Conservation (phyloP, 371 early-diverging fungal species). For the Entomophthora muscae region DNA sequence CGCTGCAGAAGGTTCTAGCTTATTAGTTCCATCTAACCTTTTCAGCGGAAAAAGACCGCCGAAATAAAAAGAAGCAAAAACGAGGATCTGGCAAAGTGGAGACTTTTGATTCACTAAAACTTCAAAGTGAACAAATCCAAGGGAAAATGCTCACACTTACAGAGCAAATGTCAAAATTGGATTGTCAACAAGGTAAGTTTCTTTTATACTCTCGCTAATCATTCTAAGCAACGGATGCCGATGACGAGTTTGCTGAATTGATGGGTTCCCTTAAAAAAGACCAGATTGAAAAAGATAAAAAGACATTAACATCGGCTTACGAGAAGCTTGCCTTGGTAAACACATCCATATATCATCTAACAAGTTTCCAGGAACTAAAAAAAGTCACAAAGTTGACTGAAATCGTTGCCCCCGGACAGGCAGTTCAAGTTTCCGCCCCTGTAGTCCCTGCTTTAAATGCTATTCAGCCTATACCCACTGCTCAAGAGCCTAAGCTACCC, state of each 20-base stretch:
- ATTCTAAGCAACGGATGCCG: neutral
- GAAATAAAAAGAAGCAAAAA: neutral
- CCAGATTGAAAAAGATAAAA: neutral
- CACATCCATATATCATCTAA: neutral
- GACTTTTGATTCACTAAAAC: neutral
- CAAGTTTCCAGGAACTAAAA: constrained; percentile 5
- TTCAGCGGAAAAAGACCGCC: neutral
- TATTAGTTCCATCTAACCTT: neutral
- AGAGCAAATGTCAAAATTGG: neutral
- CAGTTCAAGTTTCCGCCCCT: neutral
- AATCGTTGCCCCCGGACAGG: neutral
- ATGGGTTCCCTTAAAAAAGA: neutral
- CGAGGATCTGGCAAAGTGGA: neutral
- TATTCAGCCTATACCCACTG: neutral
- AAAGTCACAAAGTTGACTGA: neutral
- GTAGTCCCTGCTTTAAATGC: neutral
- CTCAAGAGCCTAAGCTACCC: neutral
- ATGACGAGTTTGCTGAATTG: neutral
- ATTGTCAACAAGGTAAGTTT: neutral
- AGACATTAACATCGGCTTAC: neutral
- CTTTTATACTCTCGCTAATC: neutral
- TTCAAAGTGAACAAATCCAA: neutral
- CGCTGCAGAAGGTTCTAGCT: neutral
- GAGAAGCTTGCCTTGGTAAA: neutral
- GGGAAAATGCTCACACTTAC: neutral